Evolutionary conservation across 176 grass and related monocot species (phyloP), one percentile per base, ranked within the genome.

Genomic region (Microstegium vimineum): DNA sequence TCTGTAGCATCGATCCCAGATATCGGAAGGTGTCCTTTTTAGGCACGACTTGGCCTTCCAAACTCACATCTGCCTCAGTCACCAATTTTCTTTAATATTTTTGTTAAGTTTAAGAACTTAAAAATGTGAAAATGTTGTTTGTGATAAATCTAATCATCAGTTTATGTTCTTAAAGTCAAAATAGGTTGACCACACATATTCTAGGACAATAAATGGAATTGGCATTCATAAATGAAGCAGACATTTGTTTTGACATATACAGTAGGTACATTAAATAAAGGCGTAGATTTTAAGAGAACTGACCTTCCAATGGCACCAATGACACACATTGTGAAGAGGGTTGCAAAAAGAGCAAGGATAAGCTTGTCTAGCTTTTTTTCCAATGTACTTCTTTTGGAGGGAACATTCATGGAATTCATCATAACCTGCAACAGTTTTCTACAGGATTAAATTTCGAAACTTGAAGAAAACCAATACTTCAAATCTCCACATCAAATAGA

Each of bases 281-380:
- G 82, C 69, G 16, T 57, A 64, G 28, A 76, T 33, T 41, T 11
- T 45, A 73, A 81, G 56, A 76, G 69, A 90, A 47, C 43, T 74
- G 26, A 95, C 97, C 97, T 99, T 92, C 97, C 97, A 89, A 99
- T 99, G 51, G 97, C 93, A 83, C 97, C 97, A 99, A 99, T 95
- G 16, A 99, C 66, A 34, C 97, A 99, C 97, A 99, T 99, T 32
- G 45, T 87, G 75, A 95, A 99, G 31, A 99, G 93, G 66, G 82
- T 89, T 75, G 91, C 80, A 95, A 99, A 99, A 74, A 99, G 93
- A 89, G 97, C 89, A 77, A 99, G 97, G 75, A 99, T 96, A 81
- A 99, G 93, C 45, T 92, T 99, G 85, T 99, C 97, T 20, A 99
- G 70, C 69, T 99, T 99, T 82, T 87, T 99, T 82, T 99, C 97